These are phyloP conservation scores for Daldinia vernicosa DNA, from an alignment of 495 filamentous ascomycete genomes.

Conservation along the genomic window DNA sequence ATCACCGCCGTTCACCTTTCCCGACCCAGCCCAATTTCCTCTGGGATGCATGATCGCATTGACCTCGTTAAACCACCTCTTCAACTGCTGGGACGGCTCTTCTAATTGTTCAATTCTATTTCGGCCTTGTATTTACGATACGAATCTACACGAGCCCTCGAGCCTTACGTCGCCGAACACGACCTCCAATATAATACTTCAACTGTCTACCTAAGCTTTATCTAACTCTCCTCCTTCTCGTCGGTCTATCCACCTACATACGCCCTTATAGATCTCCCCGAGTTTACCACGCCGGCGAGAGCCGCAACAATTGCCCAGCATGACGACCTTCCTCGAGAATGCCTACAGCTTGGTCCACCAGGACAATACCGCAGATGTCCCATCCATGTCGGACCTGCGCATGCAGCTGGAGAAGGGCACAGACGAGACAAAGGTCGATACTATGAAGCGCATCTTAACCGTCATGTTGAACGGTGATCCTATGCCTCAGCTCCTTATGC, in stretches of 20 bases:
- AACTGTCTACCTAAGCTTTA: slow-evolving; percentile 1
- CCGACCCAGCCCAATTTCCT: not conserved
- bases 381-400: slow-evolving; percentile 87
- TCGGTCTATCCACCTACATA: not conserved
- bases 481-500: slow-evolving; percentile 95
- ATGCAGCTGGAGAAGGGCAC: slow-evolving; percentile 96
- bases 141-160: slow-evolving; percentile 19
- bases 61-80: slow-evolving; percentile 30
- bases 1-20: slow-evolving; percentile 19
- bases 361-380: slow-evolving; percentile 94
- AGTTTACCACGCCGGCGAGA: slow-evolving; percentile 41
- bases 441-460: slow-evolving; percentile 96
- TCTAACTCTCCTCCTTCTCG: not conserved
- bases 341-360: slow-evolving; percentile 93
- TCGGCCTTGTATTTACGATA: slow-evolving; percentile 13
- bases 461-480: slow-evolving; percentile 98
- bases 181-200: slow-evolving; percentile 14
- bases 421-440: slow-evolving; percentile 96
- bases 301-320: slow-evolving; percentile 62
- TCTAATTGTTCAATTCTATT: slow-evolving; percentile 27
- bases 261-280: slow-evolving; percentile 7
- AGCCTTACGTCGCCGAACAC: slow-evolving; percentile 7
- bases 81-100: slow-evolving; percentile 21
- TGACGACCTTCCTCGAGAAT: slow-evolving; percentile 94
- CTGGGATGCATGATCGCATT: slow-evolving; percentile 44